Evolutionary conservation across 345 rosid species (phyloP), one percentile per base, ranked within the genome.

Genomic region (Physaria fendleri): DNA sequence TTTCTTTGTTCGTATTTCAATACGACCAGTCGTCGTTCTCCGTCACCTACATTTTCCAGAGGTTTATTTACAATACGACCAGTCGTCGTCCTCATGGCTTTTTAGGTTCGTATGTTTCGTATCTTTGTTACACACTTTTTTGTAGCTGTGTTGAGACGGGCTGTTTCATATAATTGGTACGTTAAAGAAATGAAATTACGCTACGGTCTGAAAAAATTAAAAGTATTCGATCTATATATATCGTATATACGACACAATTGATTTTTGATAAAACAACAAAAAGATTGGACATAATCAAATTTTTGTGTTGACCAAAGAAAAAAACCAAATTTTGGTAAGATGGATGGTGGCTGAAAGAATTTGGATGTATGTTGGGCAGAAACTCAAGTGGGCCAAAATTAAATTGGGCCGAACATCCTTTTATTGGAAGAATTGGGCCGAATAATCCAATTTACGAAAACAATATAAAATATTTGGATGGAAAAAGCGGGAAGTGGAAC

Each of bases 81-180:
- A n/a, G n/a, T n/a, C n/a, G n/a, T n/a, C n/a, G n/a, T n/a, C 3
- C 60, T 64, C 55, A 71, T 64, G 68, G 65, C 62, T 21, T 64
- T 20, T 59, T 65, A 59, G 74, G 76, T 66, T 34, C 70, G 68
- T 63, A 1, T 38, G 30, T 17, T 3, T 38, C 6, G 40, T 15
- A 47, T 38, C 55, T 54, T 15, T 71, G 22, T 67, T 27, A 27
- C 3, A 11, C n/a, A n/a, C n/a, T n/a, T n/a, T n/a, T n/a, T n/a
- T n/a, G n/a, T n/a, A n/a, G n/a, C n/a, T n/a, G n/a, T n/a, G n/a
- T n/a, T n/a, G n/a, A n/a, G n/a, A n/a, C n/a, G n/a, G n/a, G n/a
- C n/a, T n/a, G n/a, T n/a, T n/a, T n/a, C n/a, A n/a, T n/a, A n/a
- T n/a, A n/a, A n/a, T n/a, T n/a, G n/a, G n/a, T n/a, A n/a, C n/a